Evolutionary conservation across 441 rosid genomes (phyloP).

Genomic region (Adansonia madagascariensis): DNA sequence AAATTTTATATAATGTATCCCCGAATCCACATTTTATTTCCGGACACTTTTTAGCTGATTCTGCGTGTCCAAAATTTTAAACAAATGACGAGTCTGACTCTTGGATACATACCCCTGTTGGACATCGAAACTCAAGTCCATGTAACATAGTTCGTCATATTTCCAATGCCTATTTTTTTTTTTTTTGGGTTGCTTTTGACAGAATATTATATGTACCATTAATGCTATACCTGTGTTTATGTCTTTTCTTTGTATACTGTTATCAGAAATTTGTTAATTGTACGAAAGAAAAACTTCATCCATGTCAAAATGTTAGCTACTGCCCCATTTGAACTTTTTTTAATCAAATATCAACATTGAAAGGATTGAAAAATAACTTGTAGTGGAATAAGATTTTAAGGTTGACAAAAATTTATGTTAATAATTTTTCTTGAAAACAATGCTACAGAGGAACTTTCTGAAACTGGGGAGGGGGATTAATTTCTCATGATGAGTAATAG

Average conservation of each 20-base stretch:
- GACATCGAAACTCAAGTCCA: too few species aligned
- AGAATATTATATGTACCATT: not conserved
- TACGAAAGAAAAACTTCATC: not conserved
- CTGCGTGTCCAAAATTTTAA: too few species aligned
- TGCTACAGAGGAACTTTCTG: too few species aligned
- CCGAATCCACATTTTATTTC: too few species aligned
- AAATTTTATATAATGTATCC: too few species aligned
- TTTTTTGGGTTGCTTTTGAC: not conserved
- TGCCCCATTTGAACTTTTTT: not conserved
- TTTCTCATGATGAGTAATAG: constrained; percentile 10
- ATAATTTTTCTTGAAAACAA: not conserved
- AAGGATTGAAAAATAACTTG: not conserved
- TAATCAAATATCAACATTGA: not conserved
- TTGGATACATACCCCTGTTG: too few species aligned
- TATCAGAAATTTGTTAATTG: not conserved
- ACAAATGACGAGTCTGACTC: too few species aligned
- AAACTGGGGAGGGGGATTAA: not conserved
- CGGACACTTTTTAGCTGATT: too few species aligned
- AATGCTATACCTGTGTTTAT: not conserved
- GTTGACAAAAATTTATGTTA: not conserved
- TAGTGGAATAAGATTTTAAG: not conserved
- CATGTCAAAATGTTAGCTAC: not conserved
- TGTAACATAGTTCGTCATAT: too few species aligned
- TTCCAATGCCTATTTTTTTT: too few species aligned
- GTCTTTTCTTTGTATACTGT: not conserved